Evolutionary conservation across 108 stramenopile species (phyloP).

Genomic region (Cylindrotheca closterium): DNA sequence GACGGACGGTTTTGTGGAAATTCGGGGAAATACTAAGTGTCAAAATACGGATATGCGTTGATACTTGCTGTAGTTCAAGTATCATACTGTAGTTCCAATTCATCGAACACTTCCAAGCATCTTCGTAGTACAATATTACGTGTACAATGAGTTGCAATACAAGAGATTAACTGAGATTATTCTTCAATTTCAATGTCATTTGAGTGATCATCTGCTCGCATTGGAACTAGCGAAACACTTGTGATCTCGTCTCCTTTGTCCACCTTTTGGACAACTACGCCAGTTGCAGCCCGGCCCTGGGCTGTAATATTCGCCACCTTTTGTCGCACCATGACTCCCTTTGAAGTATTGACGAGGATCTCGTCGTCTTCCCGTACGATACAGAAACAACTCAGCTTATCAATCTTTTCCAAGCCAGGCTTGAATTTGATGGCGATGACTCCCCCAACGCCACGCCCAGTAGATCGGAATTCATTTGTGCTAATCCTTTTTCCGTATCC

Average conservation of each 20-base stretch:
- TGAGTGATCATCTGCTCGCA: too few species aligned
- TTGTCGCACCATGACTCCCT: slow-evolving; percentile 92
- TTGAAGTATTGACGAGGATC: slow-evolving; percentile 80
- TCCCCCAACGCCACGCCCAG: slow-evolving; percentile 78
- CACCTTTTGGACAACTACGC: slow-evolving; percentile 88
- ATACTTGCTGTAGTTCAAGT: too few species aligned
- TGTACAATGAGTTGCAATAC: too few species aligned
- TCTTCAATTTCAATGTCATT: too few species aligned
- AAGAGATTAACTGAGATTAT: too few species aligned
- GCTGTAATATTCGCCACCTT: slow-evolving; percentile 69
- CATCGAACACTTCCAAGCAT: too few species aligned
- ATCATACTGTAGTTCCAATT: too few species aligned
- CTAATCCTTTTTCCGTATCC: slow-evolving; percentile 92
- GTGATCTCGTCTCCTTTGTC: slow-evolving; percentile 76
- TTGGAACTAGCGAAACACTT: slow-evolving; percentile 75
- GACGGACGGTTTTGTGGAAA: too few species aligned
- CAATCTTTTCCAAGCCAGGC: slow-evolving; percentile 33
- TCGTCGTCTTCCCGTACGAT: slow-evolving; percentile 87
- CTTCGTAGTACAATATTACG: too few species aligned
- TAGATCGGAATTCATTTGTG: slow-evolving; percentile 73
- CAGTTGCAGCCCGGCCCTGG: slow-evolving; percentile 85
- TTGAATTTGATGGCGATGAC: slow-evolving; percentile 94
- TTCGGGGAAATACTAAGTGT: too few species aligned
- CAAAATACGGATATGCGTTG: too few species aligned
- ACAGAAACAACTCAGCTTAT: slow-evolving; percentile 74